phyloP scores from a whole-genome alignment of 2,329 filamentous ascomycete genomes.

The Lecanicillium sp. region DNA sequence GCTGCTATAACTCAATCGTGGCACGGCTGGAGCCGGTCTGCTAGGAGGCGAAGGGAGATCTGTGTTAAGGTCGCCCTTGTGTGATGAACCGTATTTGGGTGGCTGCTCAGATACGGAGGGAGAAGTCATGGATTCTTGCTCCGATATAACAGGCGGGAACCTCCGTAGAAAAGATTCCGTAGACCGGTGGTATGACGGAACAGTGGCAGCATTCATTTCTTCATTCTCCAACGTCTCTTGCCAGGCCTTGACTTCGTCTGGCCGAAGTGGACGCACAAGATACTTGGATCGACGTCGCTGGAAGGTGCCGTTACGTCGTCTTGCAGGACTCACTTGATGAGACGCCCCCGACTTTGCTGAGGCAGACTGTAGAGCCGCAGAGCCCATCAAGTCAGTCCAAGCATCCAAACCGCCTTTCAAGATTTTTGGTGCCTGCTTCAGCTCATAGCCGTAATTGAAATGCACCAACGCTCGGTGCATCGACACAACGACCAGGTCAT shows the following conservation, averaged over 20 bases:
- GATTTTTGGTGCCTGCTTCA: constrained; percentile 67
- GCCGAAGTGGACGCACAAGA: constrained; percentile 59
- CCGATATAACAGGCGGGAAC: constrained; percentile 62
- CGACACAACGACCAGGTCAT: constrained; percentile 53
- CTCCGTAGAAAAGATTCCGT: constrained; percentile 79
- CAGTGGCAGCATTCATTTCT: constrained; percentile 39
- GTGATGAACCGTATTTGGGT: constrained; percentile 19
- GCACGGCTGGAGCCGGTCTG: constrained; percentile 59
- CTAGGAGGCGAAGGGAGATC: constrained; percentile 50
- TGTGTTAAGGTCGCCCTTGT: constrained; percentile 31
- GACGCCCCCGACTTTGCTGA: constrained; percentile 6
- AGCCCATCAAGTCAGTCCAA: constrained; percentile 78
- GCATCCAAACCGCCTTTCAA: constrained; percentile 76
- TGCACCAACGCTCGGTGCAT: constrained; percentile 74
- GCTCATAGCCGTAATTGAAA: constrained; percentile 71
- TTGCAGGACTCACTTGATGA: constrained; percentile 12
- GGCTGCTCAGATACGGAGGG: constrained; percentile 17
- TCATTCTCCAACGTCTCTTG: constrained; percentile 67
- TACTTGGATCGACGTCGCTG: constrained; percentile 34
- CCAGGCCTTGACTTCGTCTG: constrained; percentile 76
- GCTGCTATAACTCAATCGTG: constrained; percentile 71
- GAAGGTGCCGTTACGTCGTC: constrained; percentile 22
- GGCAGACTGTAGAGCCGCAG: constrained; percentile 47
- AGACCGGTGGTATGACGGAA: constrained; percentile 52
- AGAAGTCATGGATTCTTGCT: constrained; percentile 52